A percentile compares a stretch with the other conserved stretches of the same genome.
These are phyloP conservation scores for Fistulifera pelliculosa DNA, from an alignment of 108 stramenopile genomes.

Conservation along the genomic window DNA sequence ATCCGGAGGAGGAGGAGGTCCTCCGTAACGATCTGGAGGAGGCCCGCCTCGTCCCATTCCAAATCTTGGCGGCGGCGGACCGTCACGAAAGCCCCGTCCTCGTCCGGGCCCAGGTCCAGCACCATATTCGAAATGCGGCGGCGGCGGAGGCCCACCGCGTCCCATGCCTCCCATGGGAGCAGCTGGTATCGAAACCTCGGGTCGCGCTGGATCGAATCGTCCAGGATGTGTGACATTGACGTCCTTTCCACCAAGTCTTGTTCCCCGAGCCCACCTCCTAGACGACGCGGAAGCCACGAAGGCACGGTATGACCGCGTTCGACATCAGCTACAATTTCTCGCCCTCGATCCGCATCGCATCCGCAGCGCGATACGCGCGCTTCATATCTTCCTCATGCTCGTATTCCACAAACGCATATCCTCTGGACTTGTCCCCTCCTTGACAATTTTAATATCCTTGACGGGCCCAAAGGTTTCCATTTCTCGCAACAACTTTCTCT, in stretches of 20 bases:
- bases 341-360: slow-evolving; percentile 90
- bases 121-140: slow-evolving; percentile 19
- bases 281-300: slow-evolving; percentile 81
- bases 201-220: slow-evolving; percentile 60
- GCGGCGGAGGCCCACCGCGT: slow-evolving; percentile 14
- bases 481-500: slow-evolving; percentile 86
- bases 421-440: slow-evolving; percentile 49
- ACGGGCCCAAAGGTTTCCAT: slow-evolving; percentile 90
- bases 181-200: slow-evolving; percentile 18
- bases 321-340: slow-evolving; percentile 88
- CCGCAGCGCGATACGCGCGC: slow-evolving; percentile 79
- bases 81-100: slow-evolving; percentile 27
- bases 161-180: slow-evolving; percentile 3
- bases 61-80: slow-evolving; percentile 31
- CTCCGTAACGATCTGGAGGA: slow-evolving; percentile 20
- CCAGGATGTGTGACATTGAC: slow-evolving; percentile 51
- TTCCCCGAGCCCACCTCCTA: slow-evolving; percentile 90
- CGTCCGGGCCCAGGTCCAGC: slow-evolving; percentile 22
- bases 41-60: slow-evolving; percentile 12
- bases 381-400: slow-evolving; percentile 87
- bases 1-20: slow-evolving; percentile 20
- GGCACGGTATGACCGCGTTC: slow-evolving; percentile 96
- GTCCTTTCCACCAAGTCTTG: slow-evolving; percentile 60
- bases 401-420: slow-evolving; percentile 95
- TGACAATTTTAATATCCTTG: slow-evolving; percentile 76